Percentiles rank a stretch among this genome's conserved stretches.
Evolutionary conservation across 1,139 yeast species (phyloP).

Genomic region (Suhomyces yuchorum): DNA sequence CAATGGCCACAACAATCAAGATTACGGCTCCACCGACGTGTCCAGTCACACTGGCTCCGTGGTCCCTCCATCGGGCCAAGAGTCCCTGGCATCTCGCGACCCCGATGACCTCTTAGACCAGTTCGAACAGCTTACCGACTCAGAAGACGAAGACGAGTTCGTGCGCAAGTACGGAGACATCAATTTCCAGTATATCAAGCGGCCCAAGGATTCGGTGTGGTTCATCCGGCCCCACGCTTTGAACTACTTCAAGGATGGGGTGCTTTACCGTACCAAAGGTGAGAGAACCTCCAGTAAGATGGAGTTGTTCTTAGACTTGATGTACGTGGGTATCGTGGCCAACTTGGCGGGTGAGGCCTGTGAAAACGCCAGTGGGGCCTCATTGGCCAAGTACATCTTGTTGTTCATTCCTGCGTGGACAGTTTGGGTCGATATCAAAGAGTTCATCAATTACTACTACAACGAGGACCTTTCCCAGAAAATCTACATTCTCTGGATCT

Average conservation of each 20-base stretch:
- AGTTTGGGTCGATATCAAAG: slow-evolving; percentile 67
- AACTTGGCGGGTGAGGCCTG: slow-evolving; percentile 59
- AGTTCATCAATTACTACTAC: slow-evolving; percentile 65
- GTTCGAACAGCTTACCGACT: slow-evolving; percentile 27
- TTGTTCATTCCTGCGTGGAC: slow-evolving; percentile 62
- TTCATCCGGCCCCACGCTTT: slow-evolving; percentile 60
- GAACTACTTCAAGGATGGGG: slow-evolving; percentile 62
- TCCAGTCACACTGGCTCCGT: neutral
- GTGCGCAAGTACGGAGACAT: slow-evolving; percentile 54
- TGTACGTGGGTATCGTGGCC: slow-evolving; percentile 67
- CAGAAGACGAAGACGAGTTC: slow-evolving; percentile 50
- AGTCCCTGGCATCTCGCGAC: neutral
- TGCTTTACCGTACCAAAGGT: slow-evolving; percentile 55
- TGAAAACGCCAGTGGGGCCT: slow-evolving; percentile 50
- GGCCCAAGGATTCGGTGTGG: slow-evolving; percentile 47
- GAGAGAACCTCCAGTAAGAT: slow-evolving; percentile 55
- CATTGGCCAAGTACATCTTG: slow-evolving; percentile 51
- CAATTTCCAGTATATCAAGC: slow-evolving; percentile 48
- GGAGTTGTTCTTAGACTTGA: slow-evolving; percentile 62
- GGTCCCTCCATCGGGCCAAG: neutral
- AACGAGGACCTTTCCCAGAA: slow-evolving; percentile 63
- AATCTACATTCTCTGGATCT: slow-evolving; percentile 54
- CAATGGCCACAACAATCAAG: neutral
- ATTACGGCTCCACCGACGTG: neutral
- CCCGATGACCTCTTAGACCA: slow-evolving; percentile 2